Percentiles rank a stretch among this genome's conserved stretches.
phyloP scores from a whole-genome alignment of 345 rosid species.

The Eucalyptus globulus region DNA sequence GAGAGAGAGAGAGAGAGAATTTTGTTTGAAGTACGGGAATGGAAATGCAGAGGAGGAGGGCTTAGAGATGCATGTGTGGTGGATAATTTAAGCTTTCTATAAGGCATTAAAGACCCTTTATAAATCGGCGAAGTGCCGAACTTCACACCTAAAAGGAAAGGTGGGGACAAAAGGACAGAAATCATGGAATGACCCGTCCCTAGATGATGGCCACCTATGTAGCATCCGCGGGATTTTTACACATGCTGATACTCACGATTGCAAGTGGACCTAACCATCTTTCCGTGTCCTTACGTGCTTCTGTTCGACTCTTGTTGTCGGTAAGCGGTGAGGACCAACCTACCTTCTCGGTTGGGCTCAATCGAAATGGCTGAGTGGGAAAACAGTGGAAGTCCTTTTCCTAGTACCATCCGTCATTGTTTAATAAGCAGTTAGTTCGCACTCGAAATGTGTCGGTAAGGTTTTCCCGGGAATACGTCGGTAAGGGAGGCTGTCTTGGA shows the following conservation, averaged over 20 bases:
- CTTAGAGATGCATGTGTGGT: background rate
- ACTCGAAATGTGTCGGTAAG: background rate
- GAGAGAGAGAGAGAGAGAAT: background rate
- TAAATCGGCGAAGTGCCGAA: background rate
- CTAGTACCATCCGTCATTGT: background rate
- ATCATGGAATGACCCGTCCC: background rate
- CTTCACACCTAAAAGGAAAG: background rate
- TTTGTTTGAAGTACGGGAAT: background rate
- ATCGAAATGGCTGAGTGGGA: background rate
- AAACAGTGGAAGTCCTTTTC: background rate
- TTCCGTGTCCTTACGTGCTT: background rate
- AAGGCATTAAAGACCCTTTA: background rate
- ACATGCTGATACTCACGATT: background rate
- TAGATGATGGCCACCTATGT: background rate
- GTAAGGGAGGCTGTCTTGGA: background rate
- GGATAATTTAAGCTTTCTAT: background rate
- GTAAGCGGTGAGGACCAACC: background rate
- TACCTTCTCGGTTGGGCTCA: background rate
- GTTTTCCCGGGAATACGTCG: background rate
- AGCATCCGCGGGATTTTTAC: background rate
- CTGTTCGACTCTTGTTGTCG: background rate
- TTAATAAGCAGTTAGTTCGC: background rate
- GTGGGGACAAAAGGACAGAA: background rate
- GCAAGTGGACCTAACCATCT: background rate
- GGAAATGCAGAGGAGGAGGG: background rate